Conservation (phyloP, 2,329 filamentous ascomycete species). For the Rhynchosporium agropyri region DNA sequence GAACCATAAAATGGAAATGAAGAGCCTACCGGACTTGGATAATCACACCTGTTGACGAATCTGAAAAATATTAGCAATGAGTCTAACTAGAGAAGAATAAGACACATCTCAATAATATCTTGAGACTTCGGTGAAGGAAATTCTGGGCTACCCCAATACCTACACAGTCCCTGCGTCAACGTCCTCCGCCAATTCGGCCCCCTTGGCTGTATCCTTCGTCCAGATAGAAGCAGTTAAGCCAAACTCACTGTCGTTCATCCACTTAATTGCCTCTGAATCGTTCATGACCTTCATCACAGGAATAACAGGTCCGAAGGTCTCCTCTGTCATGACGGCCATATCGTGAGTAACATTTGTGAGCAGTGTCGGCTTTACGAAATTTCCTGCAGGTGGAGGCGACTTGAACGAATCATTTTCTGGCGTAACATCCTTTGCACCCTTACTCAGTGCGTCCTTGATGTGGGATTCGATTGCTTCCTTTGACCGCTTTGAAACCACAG, state of each 20-base stretch:
- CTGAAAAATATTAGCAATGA: too few relatives aligned
- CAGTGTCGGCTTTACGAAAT: conserved; percentile 86
- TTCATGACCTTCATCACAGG: conserved; percentile 82
- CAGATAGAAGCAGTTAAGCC: conserved; percentile 96
- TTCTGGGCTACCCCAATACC: too few relatives aligned
- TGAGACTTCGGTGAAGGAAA: too few relatives aligned
- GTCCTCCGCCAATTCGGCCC: conserved; percentile 73
- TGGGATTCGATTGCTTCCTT: conserved; percentile 77
- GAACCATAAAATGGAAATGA: not conserved
- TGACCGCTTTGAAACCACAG: conserved; percentile 81
- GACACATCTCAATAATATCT: too few relatives aligned
- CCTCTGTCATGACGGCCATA: conserved; percentile 89
- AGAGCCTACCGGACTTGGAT: conserved; percentile 78
- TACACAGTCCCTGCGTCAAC: conserved; percentile 87
- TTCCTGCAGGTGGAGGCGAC: conserved; percentile 73
- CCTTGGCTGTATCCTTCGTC: conserved; percentile 82
- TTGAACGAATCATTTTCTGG: conserved; percentile 79
- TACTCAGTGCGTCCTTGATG: conserved; percentile 77
- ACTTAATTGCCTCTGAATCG: conserved; percentile 76
- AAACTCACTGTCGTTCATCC: conserved; percentile 96
- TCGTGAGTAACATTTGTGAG: conserved; percentile 77
- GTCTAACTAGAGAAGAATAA: too few relatives aligned
- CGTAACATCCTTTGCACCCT: conserved; percentile 83
- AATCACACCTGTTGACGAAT: conserved; percentile 94
- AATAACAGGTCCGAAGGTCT: conserved; percentile 94